Conservation (phyloP, 129 eudicot genomes). For the Ambrosia trifida region DNA sequence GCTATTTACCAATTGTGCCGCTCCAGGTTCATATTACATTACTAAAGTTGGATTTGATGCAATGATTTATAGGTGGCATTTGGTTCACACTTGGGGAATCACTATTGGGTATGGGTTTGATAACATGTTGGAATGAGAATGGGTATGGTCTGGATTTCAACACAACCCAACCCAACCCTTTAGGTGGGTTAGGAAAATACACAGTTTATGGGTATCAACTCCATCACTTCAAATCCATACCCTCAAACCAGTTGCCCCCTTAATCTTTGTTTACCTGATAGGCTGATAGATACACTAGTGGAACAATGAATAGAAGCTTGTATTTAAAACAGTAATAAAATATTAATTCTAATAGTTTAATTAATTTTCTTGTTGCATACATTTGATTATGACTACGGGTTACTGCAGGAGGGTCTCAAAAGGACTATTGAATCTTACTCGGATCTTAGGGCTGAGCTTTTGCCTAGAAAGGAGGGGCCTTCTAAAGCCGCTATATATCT, state of each 20-base stretch:
- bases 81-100: not conserved
- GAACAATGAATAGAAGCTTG: conserved; percentile 7
- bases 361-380: conserved; percentile 4
- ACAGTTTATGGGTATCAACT: not conserved
- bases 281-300: not conserved
- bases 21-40: conserved; percentile 58
- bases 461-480: conserved; percentile 69
- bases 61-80: not conserved
- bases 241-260: not conserved
- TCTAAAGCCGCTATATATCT: conserved; percentile 74
- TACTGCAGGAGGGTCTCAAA: conserved; percentile 85
- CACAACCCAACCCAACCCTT: no score
- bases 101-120: not conserved
- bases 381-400: conserved; percentile 5
- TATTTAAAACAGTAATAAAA: not conserved
- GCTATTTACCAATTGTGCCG: conserved; percentile 84
- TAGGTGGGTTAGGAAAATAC: conserved; percentile 1
- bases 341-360: not conserved
- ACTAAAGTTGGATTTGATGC: conserved; percentile 14
- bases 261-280: conserved; percentile 2
- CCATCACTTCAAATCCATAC: not conserved
- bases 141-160: no score
- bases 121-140: no score
- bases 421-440: conserved; percentile 88
- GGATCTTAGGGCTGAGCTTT: conserved; percentile 77